Evolutionary conservation across 768 basidiomycete genomes (phyloP).

Genomic region (Daedaleopsis sinensis): DNA sequence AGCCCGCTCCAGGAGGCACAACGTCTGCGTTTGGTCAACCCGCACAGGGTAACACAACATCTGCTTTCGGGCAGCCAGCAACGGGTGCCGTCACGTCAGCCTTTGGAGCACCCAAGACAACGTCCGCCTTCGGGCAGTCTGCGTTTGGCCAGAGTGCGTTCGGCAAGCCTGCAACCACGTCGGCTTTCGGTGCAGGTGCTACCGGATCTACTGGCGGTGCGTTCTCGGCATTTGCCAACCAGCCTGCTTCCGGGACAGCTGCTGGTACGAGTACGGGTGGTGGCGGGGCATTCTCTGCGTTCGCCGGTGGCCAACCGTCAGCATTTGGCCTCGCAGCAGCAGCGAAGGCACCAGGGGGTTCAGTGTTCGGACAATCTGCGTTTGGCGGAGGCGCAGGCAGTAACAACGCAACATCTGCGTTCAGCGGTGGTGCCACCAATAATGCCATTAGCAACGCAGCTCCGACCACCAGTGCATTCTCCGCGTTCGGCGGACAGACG

Average conservation of each 20-base stretch:
- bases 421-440: neutral
- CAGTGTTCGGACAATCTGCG: conserved; percentile 29
- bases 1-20: neutral
- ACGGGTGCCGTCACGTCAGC: conserved; percentile 13
- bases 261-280: conserved; percentile 4
- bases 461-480: neutral
- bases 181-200: conserved; percentile 43
- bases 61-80: conserved; percentile 40
- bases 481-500: conserved; percentile 17
- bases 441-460: conserved; percentile 10
- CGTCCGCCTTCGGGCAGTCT: conserved; percentile 34
- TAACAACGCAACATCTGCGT: conserved; percentile 3
- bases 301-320: conserved; percentile 32
- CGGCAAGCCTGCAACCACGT: conserved; percentile 19
- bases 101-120: neutral
- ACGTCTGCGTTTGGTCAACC: neutral
- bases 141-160: conserved; percentile 22
- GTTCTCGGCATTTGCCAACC: conserved; percentile 45
- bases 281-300: conserved; percentile 30
- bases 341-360: conserved; percentile 18
- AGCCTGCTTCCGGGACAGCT: neutral
- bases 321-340: conserved; percentile 30
- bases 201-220: conserved; percentile 43
- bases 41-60: conserved; percentile 20
- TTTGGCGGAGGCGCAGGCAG: conserved; percentile 18